Evolutionary conservation across 2,329 filamentous ascomycete genomes (phyloP), one percentile per base, ranked within the genome.

Genomic region (Diaporthe nobilis): DNA sequence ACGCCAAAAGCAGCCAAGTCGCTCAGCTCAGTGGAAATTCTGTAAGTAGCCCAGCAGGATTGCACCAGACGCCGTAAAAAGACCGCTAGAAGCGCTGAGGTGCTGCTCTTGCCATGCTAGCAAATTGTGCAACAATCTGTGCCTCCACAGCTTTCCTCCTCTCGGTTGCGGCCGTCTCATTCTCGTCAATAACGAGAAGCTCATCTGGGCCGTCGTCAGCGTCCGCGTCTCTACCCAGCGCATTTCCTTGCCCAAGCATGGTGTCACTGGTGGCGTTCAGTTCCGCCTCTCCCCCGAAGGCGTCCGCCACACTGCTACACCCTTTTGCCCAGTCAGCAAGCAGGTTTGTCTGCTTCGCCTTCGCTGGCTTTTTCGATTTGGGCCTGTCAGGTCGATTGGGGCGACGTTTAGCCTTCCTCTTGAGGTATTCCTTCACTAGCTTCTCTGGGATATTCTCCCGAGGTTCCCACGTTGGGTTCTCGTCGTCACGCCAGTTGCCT

Each of bases 381-480:
- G 9, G 47, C 2, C 44, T 57, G 2, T 5, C 63, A 0, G 3
- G 17, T 39, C 49, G 47, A 8, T 49, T 39, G 4, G 31, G n/a
- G 39, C 44, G 58, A 2, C 74, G 57, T 68, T 73, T 75, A 17
- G 77, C 76, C 76, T 81, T 82, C 61, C 80, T 81, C 60, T 83
- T 83, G 7, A 85, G 77, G 74, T 87, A 91, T 3, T 81, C 82
- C 9, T 80, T 82, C 1, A 90, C 82, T 53, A 90, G 79, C 0
- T 75, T 75, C 0, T 80, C 74, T 0, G 87, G 81, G 3, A 92
- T 85, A 71, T 91, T 90, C 4, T 85, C 85, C 77, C 88, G 86
- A 0, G 89, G 90, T 78, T 92, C 90, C 90, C 90, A 92, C 0
- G 89, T 88, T 0, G 89, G 88, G 73, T 92, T 91, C 79, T 91